These are phyloP conservation scores for Trichophyton verrucosum DNA, from an alignment of 2,329 filamentous ascomycete genomes.

Conservation along the genomic window DNA sequence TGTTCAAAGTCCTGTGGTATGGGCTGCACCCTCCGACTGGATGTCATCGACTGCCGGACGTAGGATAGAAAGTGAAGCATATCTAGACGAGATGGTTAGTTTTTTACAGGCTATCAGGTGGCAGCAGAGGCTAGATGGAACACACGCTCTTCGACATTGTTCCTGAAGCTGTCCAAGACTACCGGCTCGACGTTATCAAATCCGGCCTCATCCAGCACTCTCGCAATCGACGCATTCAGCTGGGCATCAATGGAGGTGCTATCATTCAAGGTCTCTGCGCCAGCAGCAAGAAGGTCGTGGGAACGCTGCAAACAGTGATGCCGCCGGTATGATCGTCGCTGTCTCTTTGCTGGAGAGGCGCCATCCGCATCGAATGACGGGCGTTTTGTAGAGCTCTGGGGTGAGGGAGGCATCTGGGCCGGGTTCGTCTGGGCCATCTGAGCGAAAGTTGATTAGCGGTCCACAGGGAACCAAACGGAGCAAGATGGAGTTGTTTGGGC, in stretches of 20 bases:
- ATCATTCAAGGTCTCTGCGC: constrained; percentile 35
- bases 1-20: constrained; percentile 49
- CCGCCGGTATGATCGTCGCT: constrained; percentile 30
- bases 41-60: constrained; percentile 46
- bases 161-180: constrained; percentile 45
- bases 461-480: neutral
- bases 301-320: constrained; percentile 31
- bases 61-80: constrained; percentile 43
- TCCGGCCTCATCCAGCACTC: constrained; percentile 39
- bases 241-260: constrained; percentile 43
- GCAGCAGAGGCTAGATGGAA: constrained; percentile 5
- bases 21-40: constrained; percentile 42
- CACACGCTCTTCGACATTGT: constrained; percentile 48
- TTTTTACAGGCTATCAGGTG: neutral
- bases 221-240: constrained; percentile 43
- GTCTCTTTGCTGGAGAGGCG: constrained; percentile 21
- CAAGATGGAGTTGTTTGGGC: neutral
- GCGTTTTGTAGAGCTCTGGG: constrained; percentile 20
- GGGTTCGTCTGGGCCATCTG: neutral
- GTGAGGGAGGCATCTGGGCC: neutral
- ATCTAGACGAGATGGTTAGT: constrained; percentile 30
- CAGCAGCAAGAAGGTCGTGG: constrained; percentile 21
- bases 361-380: constrained; percentile 16
- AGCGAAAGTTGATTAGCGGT: neutral
- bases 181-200: constrained; percentile 44